These are phyloP conservation scores for Mortierella sp. DNA, from an alignment of 371 early-diverging fungal species.

Conservation along the genomic window DNA sequence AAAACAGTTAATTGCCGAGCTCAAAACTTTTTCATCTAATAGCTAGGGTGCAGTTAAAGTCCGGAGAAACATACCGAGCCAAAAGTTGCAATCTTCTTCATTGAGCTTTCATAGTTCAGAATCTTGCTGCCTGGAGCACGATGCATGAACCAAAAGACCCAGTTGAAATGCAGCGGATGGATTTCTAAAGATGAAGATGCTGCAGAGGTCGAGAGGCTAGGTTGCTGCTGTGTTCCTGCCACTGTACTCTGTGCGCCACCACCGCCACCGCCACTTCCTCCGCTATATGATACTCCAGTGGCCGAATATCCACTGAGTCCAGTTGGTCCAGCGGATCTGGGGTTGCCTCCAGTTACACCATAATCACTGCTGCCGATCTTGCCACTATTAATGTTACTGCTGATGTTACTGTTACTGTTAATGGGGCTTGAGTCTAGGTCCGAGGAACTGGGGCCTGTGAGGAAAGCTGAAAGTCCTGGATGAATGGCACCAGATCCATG, in stretches of 20 bases:
- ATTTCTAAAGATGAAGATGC: slow-evolving; percentile 12
- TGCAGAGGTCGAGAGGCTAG: slow-evolving; percentile 1
- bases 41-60: background rate
- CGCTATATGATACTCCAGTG: background rate
- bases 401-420: slow-evolving; percentile 5
- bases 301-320: background rate
- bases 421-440: slow-evolving; percentile 6
- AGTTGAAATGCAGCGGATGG: slow-evolving; percentile 59
- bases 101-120: slow-evolving; percentile 87
- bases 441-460: slow-evolving; percentile 25
- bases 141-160: slow-evolving; percentile 96
- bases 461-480: slow-evolving; percentile 43
- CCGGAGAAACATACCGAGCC: slow-evolving; percentile 67
- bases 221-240: slow-evolving; percentile 1
- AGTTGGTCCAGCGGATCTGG: slow-evolving; percentile 11
- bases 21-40: no score
- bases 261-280: background rate
- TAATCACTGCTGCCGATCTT: background rate
- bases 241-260: background rate
- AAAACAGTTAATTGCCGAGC: background rate
- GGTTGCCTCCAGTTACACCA: background rate
- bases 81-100: slow-evolving; percentile 90
- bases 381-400: background rate
- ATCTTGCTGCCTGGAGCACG: slow-evolving; percentile 92
- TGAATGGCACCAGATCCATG: slow-evolving; percentile 24